Conservation (phyloP, 2,329 filamentous ascomycete genomes). For the Bipolaris sorokiniana region DNA sequence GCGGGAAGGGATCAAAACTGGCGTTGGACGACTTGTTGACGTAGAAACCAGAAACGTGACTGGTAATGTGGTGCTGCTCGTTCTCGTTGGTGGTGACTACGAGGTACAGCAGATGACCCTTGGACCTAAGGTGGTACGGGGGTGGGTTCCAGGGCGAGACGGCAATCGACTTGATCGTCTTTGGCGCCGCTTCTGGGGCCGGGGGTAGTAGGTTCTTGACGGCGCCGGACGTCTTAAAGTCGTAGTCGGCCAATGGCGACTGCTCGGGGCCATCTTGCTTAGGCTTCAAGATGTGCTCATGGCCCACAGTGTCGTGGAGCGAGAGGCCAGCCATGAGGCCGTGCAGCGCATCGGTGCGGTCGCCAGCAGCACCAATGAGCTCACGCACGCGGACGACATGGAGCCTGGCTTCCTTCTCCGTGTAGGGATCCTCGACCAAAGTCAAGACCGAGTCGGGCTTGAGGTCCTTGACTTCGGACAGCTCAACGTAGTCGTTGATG, state of each 20-base stretch:
- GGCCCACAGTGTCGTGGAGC: constrained; percentile 79
- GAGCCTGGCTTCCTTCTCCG: constrained; percentile 96
- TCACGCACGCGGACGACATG: constrained; percentile 91
- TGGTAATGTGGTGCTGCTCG: constrained; percentile 91
- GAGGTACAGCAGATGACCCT: constrained; percentile 91
- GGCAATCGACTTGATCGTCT: constrained; percentile 87
- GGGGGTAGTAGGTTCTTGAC: constrained; percentile 74
- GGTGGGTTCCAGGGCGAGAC: constrained; percentile 97
- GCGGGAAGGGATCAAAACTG: constrained; percentile 91
- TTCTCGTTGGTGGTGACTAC: constrained; percentile 89
- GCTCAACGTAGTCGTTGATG: constrained; percentile 93
- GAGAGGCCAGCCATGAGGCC: constrained; percentile 85
- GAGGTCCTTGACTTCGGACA: constrained; percentile 86
- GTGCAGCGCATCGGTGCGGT: constrained; percentile 84
- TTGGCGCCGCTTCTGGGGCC: constrained; percentile 71
- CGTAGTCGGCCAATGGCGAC: constrained; percentile 68
- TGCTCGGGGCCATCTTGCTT: constrained; percentile 42
- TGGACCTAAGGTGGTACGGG: constrained; percentile 86
- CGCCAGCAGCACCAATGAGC: constrained; percentile 87
- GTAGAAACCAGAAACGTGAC: constrained; percentile 93
- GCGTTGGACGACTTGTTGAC: constrained; percentile 95
- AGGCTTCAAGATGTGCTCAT: constrained; percentile 41
- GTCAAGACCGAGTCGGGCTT: constrained; percentile 77
- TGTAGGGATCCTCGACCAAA: constrained; percentile 93
- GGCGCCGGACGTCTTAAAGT: constrained; percentile 72